phyloP scores from a whole-genome alignment of 345 rosid genomes.

The Cardiospermum halicacabum region DNA sequence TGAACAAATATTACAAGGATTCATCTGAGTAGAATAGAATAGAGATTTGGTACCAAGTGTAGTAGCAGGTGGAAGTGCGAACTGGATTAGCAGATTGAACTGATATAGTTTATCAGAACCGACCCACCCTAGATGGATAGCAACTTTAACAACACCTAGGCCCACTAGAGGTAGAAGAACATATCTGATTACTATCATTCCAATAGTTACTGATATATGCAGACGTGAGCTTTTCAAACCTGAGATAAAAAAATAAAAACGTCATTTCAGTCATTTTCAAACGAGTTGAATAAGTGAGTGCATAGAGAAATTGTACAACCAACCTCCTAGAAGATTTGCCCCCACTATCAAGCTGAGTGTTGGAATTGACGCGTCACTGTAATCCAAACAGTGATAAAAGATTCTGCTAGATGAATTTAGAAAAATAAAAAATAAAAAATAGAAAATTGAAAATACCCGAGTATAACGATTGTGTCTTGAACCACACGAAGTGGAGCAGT shows the following conservation, averaged over 20 bases:
- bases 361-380: slow-evolving; percentile 43
- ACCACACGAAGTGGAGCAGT: slow-evolving; percentile 30
- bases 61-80: slow-evolving; percentile 52
- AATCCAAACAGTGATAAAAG: not conserved
- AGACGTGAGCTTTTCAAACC: slow-evolving; percentile 47
- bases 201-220: slow-evolving; percentile 31
- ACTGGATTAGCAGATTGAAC: slow-evolving; percentile 44
- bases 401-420: not conserved
- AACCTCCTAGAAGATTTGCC: slow-evolving; percentile 43
- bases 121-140: slow-evolving; percentile 36
- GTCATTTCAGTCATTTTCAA: not conserved
- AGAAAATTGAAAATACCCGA: slow-evolving; percentile 19
- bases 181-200: slow-evolving; percentile 45
- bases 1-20: not conserved
- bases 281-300: no score
- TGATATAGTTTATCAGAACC: slow-evolving; percentile 38
- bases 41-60: slow-evolving; percentile 24
- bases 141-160: slow-evolving; percentile 41
- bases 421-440: no score
- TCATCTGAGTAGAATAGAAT: not conserved
- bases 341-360: slow-evolving; percentile 33
- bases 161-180: slow-evolving; percentile 53
- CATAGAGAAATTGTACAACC: no score
- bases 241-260: slow-evolving; percentile 15
- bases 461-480: slow-evolving; percentile 18